These are phyloP conservation scores for Termitomyces sp. DNA, from an alignment of 1,284 basidiomycete species.

Conservation along the genomic window DNA sequence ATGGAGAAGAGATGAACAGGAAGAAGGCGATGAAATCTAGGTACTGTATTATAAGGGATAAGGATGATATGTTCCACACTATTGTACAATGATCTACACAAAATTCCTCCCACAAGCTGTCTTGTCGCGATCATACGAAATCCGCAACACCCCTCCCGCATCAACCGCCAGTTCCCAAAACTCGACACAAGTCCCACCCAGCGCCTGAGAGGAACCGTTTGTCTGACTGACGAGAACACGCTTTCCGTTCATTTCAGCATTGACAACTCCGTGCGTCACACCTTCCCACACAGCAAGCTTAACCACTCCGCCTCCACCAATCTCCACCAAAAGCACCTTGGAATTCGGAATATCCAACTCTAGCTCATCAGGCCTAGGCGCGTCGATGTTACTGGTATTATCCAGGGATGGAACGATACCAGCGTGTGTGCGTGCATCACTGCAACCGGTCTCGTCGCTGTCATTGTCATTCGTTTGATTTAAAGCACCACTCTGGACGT, in stretches of 20 bases:
- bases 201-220: constrained; percentile 3
- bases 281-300: constrained; percentile 4
- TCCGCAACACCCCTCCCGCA: constrained; percentile 17
- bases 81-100: neutral
- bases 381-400: too few relatives aligned
- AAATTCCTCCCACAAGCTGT: neutral
- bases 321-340: constrained; percentile 12
- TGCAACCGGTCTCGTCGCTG: neutral
- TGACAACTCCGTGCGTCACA: constrained; percentile 4
- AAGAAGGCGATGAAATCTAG: constrained; percentile 16
- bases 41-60: neutral
- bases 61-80: neutral
- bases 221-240: constrained; percentile 11
- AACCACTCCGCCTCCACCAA: neutral
- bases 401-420: too few relatives aligned
- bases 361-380: neutral
- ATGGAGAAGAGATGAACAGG: constrained; percentile 21
- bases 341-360: neutral
- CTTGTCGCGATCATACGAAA: constrained; percentile 7
- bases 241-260: constrained; percentile 21
- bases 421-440: neutral
- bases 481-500: neutral
- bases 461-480: neutral
- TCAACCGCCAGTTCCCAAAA: constrained; percentile 21
- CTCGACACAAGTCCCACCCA: constrained; percentile 7